These are phyloP conservation scores for Platanus orientalis DNA, from an alignment of 164 flowering plant genomes.

Conservation along the genomic window DNA sequence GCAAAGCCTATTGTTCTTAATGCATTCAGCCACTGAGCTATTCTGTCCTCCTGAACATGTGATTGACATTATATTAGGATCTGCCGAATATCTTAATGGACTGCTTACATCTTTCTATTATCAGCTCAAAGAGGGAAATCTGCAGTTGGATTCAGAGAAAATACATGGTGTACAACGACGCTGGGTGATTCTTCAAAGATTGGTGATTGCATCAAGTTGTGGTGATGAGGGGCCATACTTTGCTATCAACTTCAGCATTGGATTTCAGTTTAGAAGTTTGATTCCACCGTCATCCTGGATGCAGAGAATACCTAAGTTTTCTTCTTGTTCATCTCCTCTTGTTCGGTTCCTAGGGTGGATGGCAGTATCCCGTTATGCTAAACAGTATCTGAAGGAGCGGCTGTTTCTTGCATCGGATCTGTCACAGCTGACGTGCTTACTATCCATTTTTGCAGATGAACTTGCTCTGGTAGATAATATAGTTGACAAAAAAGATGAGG, in stretches of 20 bases:
- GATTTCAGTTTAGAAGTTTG: conserved; percentile 44
- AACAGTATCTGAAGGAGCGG: conserved; percentile 53
- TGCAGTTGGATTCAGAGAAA: conserved; percentile 43
- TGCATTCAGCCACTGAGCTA: conserved; percentile 67
- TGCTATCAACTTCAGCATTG: conserved; percentile 22
- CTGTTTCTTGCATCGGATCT: conserved; percentile 64
- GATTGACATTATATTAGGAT: conserved; percentile 58
- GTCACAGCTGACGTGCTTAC: conserved; percentile 47
- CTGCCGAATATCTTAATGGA: conserved; percentile 63
- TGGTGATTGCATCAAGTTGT: conserved; percentile 73
- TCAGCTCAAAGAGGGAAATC: conserved; percentile 53
- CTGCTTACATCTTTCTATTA: conserved; percentile 47
- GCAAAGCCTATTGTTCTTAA: conserved; percentile 62
- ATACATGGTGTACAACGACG: conserved; percentile 59
- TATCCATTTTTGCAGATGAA: conserved; percentile 78
- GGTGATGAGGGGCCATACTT: conserved; percentile 36
- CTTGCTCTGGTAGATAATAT: conserved; percentile 54
- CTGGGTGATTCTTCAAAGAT: conserved; percentile 75
- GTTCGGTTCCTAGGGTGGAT: conserved; percentile 91
- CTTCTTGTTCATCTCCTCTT: conserved; percentile 50
- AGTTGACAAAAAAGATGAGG: conserved; percentile 28
- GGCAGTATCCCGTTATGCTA: conserved; percentile 83
- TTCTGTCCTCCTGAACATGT: conserved; percentile 65
- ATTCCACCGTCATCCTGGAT: conserved; percentile 78
- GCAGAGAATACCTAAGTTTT: conserved; percentile 56